These are phyloP conservation scores for Fusarium armeniacum DNA, from an alignment of 2,329 filamentous ascomycete species.

Conservation along the genomic window DNA sequence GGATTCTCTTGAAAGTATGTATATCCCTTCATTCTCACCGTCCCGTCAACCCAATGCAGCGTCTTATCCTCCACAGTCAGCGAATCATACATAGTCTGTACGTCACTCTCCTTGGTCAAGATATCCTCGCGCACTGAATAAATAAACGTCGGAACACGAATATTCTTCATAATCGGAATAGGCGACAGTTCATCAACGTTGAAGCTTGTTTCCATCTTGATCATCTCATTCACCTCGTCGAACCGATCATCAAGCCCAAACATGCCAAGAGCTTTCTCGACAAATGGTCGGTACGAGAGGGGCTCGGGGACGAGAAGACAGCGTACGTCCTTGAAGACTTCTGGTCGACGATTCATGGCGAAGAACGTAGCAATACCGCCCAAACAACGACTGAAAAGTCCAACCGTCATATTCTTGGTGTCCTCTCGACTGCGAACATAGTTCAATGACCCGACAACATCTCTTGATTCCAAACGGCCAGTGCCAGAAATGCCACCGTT, in stretches of 20 bases:
- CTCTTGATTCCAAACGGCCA: constrained; percentile 2
- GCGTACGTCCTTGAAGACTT: neutral
- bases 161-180: neutral
- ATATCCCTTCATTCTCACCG: constrained; percentile 2
- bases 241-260: neutral
- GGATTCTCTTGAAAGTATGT: constrained; percentile 7
- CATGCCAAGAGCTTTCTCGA: constrained; percentile 5
- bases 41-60: constrained; percentile 2
- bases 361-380: constrained; percentile 1
- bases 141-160: constrained; percentile 11
- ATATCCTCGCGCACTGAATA: constrained; percentile 5
- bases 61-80: neutral
- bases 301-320: constrained; percentile 12
- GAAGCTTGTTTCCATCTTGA: constrained; percentile 7
- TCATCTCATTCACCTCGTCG: neutral
- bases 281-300: constrained; percentile 2
- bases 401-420: constrained; percentile 5
- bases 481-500: constrained; percentile 11
- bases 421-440: constrained; percentile 2
- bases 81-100: constrained; percentile 7
- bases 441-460: constrained; percentile 2
- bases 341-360: constrained; percentile 14
- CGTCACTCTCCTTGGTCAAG: constrained; percentile 5
- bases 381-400: neutral
- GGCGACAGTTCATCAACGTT: constrained; percentile 6